A percentile compares a stretch with the other conserved stretches of the same genome.
These are phyloP conservation scores for Phanerochaete carnosa DNA, from an alignment of 768 basidiomycete species.

Conservation along the genomic window DNA sequence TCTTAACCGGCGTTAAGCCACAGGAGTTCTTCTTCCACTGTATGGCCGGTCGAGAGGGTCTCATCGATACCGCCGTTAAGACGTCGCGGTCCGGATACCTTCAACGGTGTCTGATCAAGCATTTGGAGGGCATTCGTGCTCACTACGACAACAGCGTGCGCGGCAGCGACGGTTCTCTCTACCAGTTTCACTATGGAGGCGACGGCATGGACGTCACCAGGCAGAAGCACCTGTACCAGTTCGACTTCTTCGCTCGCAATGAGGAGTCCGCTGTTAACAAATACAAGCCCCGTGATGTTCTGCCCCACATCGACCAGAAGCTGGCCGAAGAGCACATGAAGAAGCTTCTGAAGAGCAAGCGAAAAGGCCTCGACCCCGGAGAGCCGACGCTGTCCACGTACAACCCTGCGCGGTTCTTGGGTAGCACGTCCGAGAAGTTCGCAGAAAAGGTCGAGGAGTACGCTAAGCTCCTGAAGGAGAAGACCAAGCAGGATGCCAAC, in stretches of 20 bases:
- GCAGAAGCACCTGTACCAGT: slow-evolving; percentile 92
- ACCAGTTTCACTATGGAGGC: slow-evolving; percentile 97
- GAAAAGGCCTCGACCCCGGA: slow-evolving; percentile 45
- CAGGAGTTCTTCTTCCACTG: slow-evolving; percentile 99
- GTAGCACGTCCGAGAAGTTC: slow-evolving; percentile 90
- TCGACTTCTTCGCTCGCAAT: slow-evolving; percentile 91
- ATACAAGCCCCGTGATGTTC: slow-evolving; percentile 58
- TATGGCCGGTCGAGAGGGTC: slow-evolving; percentile 98
- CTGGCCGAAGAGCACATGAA: slow-evolving; percentile 82
- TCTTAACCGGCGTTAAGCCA: slow-evolving; percentile 96
- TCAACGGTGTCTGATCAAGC: slow-evolving; percentile 97
- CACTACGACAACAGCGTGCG: slow-evolving; percentile 99
- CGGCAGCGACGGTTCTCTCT: slow-evolving; percentile 88
- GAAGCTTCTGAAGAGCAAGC: slow-evolving; percentile 72
- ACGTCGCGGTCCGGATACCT: slow-evolving; percentile 98
- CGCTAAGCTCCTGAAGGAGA: slow-evolving; percentile 53
- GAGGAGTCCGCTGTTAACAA: slow-evolving; percentile 72
- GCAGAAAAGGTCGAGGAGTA: slow-evolving; percentile 79
- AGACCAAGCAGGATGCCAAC: slow-evolving; percentile 35
- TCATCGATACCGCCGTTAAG: slow-evolving; percentile 99
- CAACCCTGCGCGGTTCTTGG: slow-evolving; percentile 77
- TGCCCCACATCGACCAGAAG: slow-evolving; percentile 58
- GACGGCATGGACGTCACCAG: slow-evolving; percentile 96
- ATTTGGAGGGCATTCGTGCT: slow-evolving; percentile 92
- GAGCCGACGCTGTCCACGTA: slow-evolving; percentile 73